Evolutionary conservation across 805 yeast genomes (phyloP), one percentile per base, ranked within the genome.

Genomic region (Teunomyces gatunensis): DNA sequence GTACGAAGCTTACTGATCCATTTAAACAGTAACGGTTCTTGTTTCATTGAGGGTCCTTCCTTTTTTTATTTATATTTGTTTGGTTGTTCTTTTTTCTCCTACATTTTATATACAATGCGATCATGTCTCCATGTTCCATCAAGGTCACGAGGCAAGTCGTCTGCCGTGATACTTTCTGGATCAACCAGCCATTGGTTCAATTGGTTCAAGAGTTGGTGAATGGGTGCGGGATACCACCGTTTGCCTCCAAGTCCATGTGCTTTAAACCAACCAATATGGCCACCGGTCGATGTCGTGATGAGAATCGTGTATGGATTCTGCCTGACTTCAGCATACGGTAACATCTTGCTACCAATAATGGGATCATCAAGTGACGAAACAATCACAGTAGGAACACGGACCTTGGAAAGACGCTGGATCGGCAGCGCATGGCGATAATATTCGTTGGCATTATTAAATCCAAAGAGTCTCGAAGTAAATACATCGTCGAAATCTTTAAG

Each of bases 341-440:
- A 73, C 32, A 75, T 68, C 13, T 76, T 69, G 10, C 78, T 77
- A 4, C 75, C 74, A 36, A 82, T 75, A 37, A 85, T 76, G 5
- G 92, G 89, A 59, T 86, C 94, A 60, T 86, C 92, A 15, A 61
- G 56, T 0, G 90, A 73, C 56, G 78, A 81, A 18, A 86, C 63
- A n/a, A 81, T 74, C 45, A 86, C 50, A 40, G 79, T 66, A 11
- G 94, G 94, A 3, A 84, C 80, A 50, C 79, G 74, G 40, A 85
- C 77, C 48, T 77, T 71, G 35, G 74, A 65, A 15, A 85, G 64
- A 53, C 84, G 69, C 52, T 79, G 75, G 28, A 77, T 71, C 1
- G 91, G 86, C 12, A 85, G 78, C 2, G 85, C 87, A 28, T 78
- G 81, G 45, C 83, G 67, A 60, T 85, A 85, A 65, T 86, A 86